These are phyloP conservation scores for Sporothrix brunneoviolacea DNA, from an alignment of 2,329 filamentous ascomycete genomes.

Conservation along the genomic window DNA sequence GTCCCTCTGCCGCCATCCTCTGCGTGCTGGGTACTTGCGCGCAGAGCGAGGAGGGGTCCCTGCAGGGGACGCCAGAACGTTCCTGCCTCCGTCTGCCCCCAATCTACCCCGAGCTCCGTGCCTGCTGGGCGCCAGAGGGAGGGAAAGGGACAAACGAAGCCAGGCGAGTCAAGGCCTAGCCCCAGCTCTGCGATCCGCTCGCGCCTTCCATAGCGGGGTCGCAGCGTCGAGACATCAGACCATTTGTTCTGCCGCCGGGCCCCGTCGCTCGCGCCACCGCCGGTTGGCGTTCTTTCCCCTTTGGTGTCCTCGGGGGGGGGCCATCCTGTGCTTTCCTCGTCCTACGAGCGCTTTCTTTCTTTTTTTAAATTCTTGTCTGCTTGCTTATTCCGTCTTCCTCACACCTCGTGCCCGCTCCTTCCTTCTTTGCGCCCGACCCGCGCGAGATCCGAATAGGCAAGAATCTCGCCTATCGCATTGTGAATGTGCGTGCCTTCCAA, in stretches of 20 bases:
- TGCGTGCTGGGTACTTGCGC: neutral
- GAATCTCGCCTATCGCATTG: too few relatives aligned
- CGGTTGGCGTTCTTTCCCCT: neutral
- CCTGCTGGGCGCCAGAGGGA: too few relatives aligned
- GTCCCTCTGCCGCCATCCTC: neutral
- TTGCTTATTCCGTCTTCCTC: too few relatives aligned
- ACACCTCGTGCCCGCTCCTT: too few relatives aligned
- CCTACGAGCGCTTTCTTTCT: too few relatives aligned
- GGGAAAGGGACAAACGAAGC: too few relatives aligned
- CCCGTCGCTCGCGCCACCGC: constrained; percentile 9
- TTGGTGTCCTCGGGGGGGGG: neutral
- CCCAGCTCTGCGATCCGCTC: neutral
- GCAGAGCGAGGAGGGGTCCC: neutral
- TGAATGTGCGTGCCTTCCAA: too few relatives aligned
- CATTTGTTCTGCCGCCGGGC: constrained; percentile 9
- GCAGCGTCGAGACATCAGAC: constrained; percentile 11
- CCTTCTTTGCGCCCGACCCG: too few relatives aligned
- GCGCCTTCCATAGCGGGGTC: constrained; percentile 14
- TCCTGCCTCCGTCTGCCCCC: constrained; percentile 4
- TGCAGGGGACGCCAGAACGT: constrained; percentile 8
- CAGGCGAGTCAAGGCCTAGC: too few relatives aligned
- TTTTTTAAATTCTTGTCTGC: too few relatives aligned
- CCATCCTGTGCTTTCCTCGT: too few relatives aligned
- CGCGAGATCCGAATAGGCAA: too few relatives aligned
- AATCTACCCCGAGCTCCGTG: constrained; percentile 4